phyloP scores from a whole-genome alignment of 2,329 filamentous ascomycete species.

The Arthrobotrys sphaeroides region DNA sequence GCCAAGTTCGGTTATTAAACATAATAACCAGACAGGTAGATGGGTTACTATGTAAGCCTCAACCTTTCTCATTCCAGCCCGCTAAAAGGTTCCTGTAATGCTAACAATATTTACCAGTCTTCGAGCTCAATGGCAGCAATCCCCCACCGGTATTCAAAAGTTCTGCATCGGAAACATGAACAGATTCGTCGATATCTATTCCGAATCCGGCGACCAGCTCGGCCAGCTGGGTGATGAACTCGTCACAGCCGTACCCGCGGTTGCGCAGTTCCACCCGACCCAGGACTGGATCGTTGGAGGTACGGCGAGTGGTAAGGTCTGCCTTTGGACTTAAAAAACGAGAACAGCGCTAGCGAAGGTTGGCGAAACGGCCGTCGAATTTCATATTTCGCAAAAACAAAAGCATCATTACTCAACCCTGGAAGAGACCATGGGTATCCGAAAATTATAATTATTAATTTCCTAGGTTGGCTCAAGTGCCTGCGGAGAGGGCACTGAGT shows the following conservation, averaged over 20 bases:
- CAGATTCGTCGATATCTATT: conserved; percentile 91
- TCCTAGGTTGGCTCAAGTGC: too few species aligned
- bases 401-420: too few species aligned
- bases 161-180: conserved; percentile 98
- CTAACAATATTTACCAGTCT: conserved; percentile 63
- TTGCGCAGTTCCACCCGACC: conserved; percentile 86
- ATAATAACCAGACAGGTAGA: conserved; percentile 95
- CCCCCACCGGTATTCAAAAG: conserved; percentile 79
- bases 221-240: conserved; percentile 87
- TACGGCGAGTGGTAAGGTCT: conserved; percentile 90
- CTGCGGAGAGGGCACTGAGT: too few species aligned
- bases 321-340: conserved; percentile 77
- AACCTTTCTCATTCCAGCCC: not conserved
- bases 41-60: conserved; percentile 70
- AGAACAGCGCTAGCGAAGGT: not conserved
- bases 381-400: too few species aligned
- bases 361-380: too few species aligned
- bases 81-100: not conserved
- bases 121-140: conserved; percentile 88
- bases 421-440: too few species aligned
- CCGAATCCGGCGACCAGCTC: conserved; percentile 81
- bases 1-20: conserved; percentile 74
- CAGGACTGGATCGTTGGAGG: conserved; percentile 92
- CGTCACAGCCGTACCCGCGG: conserved; percentile 93
- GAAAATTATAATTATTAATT: too few species aligned